These are phyloP conservation scores for Amanita phalloides DNA, from an alignment of 768 basidiomycete species.

Conservation along the genomic window DNA sequence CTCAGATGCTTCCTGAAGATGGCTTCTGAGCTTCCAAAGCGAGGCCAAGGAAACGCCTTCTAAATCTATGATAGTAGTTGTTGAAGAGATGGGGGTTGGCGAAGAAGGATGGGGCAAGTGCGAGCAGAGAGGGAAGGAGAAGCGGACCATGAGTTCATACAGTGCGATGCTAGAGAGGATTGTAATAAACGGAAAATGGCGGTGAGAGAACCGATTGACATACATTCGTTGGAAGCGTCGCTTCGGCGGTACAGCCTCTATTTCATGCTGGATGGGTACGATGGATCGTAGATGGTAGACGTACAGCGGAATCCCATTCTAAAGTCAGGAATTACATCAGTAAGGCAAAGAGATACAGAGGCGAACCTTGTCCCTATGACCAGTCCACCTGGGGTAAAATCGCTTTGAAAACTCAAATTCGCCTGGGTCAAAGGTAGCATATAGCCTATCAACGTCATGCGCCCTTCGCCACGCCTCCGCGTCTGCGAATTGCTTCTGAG, in stretches of 20 bases:
- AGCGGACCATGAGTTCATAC: constrained; percentile 57
- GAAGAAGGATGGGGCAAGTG: constrained; percentile 41
- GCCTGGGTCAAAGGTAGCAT: constrained; percentile 39
- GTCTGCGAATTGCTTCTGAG: constrained; percentile 60
- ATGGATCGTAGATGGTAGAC: constrained; percentile 69
- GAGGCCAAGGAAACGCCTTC: constrained; percentile 44
- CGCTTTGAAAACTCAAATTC: constrained; percentile 51
- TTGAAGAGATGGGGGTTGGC: constrained; percentile 47
- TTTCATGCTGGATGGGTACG: constrained; percentile 44
- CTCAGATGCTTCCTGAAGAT: constrained; percentile 65
- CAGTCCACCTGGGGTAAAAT: constrained; percentile 79
- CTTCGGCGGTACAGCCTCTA: constrained; percentile 40
- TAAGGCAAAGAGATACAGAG: neutral
- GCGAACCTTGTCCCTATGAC: constrained; percentile 61
- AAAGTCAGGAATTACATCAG: neutral
- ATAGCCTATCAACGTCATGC: constrained; percentile 53
- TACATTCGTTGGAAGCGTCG: constrained; percentile 65
- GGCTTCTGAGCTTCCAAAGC: constrained; percentile 61
- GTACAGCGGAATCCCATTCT: constrained; percentile 65
- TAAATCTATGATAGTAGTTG: constrained; percentile 68
- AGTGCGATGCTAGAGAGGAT: constrained; percentile 39
- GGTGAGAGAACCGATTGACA: constrained; percentile 14
- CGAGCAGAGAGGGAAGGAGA: constrained; percentile 54
- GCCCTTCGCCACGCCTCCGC: constrained; percentile 60
- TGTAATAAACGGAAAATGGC: neutral